Base-by-base conservation (phyloP, 2,329 filamentous ascomycete species). In the Metarhizium guizhouense region DNA sequence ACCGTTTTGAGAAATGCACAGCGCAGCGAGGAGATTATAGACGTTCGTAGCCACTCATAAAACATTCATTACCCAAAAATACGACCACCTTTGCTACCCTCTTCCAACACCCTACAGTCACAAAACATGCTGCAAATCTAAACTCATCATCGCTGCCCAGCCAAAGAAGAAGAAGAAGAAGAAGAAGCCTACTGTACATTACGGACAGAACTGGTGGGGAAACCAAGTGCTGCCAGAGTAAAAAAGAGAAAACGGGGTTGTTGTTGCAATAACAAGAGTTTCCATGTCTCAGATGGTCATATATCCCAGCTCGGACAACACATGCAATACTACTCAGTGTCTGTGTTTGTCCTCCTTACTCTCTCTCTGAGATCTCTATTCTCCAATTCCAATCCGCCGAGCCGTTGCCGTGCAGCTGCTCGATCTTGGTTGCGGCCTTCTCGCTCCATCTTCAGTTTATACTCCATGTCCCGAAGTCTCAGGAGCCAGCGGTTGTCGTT, bases 391-490 rank as follows among this genome's bases (percentile, higher is more conserved):
- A 87, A 80, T 58, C 91, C 87, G 57, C 90, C 86, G 0, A 96
- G 73, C 53, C 93, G 77, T 73, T 91, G 87, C 54, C 89, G 77
- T 32, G 93, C 93, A 29, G 90, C 91, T 51, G 82, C 87, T 3
- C 94, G 83, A 72, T 99, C 94, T 56, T 95, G 76, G 54, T 95
- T 76, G 48, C 94, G 77, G 1, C 86, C 91, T 70, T 97, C 94
- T 14, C 94, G 77, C 73, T 99, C 94, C 49, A 88, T 85, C 70
- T 96, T 95, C 18, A 99, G 77, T 63, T 95, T 84, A 61, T 86
- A 81, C 75, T 99, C 94, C 62, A 97, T 76, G 67, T 97, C 92
- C 56, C 90, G 84, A 38, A 97, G 77, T 6, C 94, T 77, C 60
- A 95, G 82, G 60, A 95, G 84, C 90, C 90, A 96, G 62, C 87